Base-by-base conservation (phyloP, 1,284 basidiomycete species). In the Cystobasidium slooffiae region DNA sequence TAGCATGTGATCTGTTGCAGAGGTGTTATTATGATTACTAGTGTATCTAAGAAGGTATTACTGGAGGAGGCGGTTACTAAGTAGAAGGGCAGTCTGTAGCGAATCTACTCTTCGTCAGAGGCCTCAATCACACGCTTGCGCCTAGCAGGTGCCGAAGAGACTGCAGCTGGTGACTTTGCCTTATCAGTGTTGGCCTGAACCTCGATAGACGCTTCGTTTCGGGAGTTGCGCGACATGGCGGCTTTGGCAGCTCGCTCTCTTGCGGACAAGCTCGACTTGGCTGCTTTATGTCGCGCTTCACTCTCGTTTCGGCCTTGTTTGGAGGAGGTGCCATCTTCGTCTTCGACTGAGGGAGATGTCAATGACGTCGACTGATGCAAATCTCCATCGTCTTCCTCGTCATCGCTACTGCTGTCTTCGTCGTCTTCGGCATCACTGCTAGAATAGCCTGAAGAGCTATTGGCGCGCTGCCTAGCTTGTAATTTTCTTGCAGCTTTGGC, bases 171-270 rank as follows among this genome's bases (percentile, higher is more conserved):
- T 16, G 20, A 51, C 20, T 51, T 16, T 51, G 16, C 3, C 44
- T 62, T 8, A 16, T 31, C n/a, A 47, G 59, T 62, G 20, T 62
- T 31, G 6, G 55, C 39, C 3, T 22, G 31, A 31, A 31, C 37
- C 16, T 10, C 39, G 12, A 3, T 16, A 7, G 39, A 31, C 5
- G 39, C 20, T 9, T 41, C 24, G 18, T 44, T n/a, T 39, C 43
- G 52, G 6, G 10, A 6, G 39, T 68, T 24, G 24, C 66, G 49
- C 22, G 66, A 31, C 66, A 68, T 56, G 12, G 66, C 66, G 10
- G 66, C 66, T 46, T 22, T 58, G 16, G 43, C 68, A 31, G 68
- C 68, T n/a, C 44, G 22, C 31, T 69, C 52, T 9, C 64, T 24
- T 39, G 64, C 64, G 24, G 7, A 41, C 22, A 44, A 63, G 31